phyloP scores from a whole-genome alignment of 805 yeast species.

The Hanseniaspora hatyaiensis region DNA sequence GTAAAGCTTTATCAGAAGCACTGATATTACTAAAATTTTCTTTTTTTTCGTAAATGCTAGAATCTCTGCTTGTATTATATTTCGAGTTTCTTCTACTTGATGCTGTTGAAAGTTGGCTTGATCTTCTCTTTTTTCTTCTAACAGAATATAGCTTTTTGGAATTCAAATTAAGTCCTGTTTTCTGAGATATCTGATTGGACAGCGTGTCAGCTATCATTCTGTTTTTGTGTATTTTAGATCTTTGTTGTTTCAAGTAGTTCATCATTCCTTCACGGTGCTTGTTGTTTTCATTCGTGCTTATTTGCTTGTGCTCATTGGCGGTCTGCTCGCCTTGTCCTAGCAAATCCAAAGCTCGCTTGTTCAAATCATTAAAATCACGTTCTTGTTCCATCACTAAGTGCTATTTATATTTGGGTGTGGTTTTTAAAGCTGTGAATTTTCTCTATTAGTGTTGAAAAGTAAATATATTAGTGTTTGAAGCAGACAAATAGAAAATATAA shows the following conservation, averaged over 20 bases:
- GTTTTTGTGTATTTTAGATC: conserved; percentile 10
- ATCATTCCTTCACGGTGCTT: conserved; percentile 7
- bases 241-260: conserved; percentile 4
- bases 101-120: neutral
- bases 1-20: conserved; percentile 56
- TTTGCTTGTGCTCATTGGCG: neutral
- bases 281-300: neutral
- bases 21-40: conserved; percentile 20
- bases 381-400: conserved; percentile 15
- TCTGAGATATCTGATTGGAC: conserved; percentile 7
- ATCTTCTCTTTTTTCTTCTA: neutral
- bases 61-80: conserved; percentile 17
- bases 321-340: neutral
- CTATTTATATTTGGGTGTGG: too few relatives aligned
- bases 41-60: conserved; percentile 40
- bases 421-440: too few relatives aligned
- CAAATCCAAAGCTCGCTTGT: conserved; percentile 5
- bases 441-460: too few relatives aligned
- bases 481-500: too few relatives aligned
- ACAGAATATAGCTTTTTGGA: neutral
- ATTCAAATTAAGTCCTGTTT: conserved; percentile 11
- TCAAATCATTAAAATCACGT: neutral
- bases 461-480: too few relatives aligned
- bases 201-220: conserved; percentile 1
- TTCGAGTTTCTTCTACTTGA: conserved; percentile 17